Base-by-base conservation (phyloP, 176 grass and related monocot species). In the Panicum miliaceum region DNA sequence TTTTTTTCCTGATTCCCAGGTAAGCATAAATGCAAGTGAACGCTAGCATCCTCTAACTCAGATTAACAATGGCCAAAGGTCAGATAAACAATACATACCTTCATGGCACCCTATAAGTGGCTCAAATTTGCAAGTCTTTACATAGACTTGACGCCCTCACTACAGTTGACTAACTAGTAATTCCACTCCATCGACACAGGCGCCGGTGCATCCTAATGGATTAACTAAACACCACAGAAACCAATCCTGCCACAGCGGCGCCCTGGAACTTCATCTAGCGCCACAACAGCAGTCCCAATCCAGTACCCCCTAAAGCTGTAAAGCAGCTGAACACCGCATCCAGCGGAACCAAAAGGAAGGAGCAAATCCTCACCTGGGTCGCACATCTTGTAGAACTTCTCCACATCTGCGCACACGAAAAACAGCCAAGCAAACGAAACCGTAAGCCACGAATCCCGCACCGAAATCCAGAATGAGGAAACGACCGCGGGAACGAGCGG, bases 381-480 rank as follows among this genome's bases (percentile, higher is more conserved):
- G 82, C 93, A 95, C 57, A 68, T 51, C 53, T 90, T 23, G 84
- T 80, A 92, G 79, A 95, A 95, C 76, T 90, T 80, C 36, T 86
- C 82, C 78, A 90, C 82, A 68, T 95, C 93, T 95, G 87, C 78
- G 78, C 61, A 42, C 22, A 79, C 79, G 70, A 37, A 89, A 89
- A 87, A 25, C 59, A 82, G 73, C 64, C 22, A 34, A 81, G 58
- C 53, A 77, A 86, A 80, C 34, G 42, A 22, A 90, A 34, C 52
- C 64, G 43, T 84, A 37, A 86, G 64, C 48, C 23, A 63, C 75
- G 29, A 86, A 52, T 34, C 23, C 60, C 64, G 34, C 5, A 84
- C 27, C 53, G 77, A 87, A 80, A 84, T 38, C 58, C 27, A 83
- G 13, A 48, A 20, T 5, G 12, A 45, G 14, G 34, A 8, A 26